These are phyloP conservation scores for Eimeria zaria DNA, from an alignment of 169 alveolate species.

Conservation along the genomic window DNA sequence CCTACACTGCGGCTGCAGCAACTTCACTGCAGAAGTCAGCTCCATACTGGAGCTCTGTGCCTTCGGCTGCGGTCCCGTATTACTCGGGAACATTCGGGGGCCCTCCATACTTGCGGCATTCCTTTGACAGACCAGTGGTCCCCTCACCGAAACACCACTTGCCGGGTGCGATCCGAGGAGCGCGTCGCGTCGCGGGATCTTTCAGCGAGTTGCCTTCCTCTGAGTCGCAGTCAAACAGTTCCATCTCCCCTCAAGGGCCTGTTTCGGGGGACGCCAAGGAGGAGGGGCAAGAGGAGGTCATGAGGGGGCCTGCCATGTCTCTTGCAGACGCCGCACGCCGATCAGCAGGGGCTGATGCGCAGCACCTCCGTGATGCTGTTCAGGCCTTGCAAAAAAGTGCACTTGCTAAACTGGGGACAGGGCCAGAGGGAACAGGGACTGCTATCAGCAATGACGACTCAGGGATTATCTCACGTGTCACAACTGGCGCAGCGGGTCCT, in stretches of 20 bases:
- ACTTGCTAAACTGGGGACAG: constrained; percentile 59
- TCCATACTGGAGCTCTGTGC: constrained; percentile 42
- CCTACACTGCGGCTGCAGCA: constrained; percentile 73
- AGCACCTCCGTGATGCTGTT: constrained; percentile 74
- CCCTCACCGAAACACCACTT: constrained; percentile 41
- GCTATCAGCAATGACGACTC: constrained; percentile 22
- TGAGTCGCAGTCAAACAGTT: not conserved
- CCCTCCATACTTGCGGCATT: constrained; percentile 5
- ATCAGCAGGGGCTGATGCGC: constrained; percentile 78
- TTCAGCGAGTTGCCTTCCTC: constrained; percentile 56
- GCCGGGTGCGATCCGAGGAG: constrained; percentile 39
- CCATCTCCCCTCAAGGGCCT: constrained; percentile 16
- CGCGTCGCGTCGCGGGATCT: not conserved
- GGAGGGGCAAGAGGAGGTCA: not conserved
- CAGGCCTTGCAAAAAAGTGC: constrained; percentile 75
- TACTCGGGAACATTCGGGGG: constrained; percentile 26
- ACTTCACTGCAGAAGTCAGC: constrained; percentile 47
- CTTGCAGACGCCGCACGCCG: constrained; percentile 66
- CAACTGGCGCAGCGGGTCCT: constrained; percentile 48
- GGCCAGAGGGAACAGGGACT: not conserved
- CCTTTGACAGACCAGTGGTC: constrained; percentile 16
- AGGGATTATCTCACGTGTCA: constrained; percentile 34
- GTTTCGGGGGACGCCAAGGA: not conserved
- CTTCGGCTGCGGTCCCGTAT: not conserved
- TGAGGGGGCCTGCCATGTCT: constrained; percentile 36